phyloP scores from a whole-genome alignment of 2,329 filamentous ascomycete genomes.

The Rhinocladiella mackenziei region DNA sequence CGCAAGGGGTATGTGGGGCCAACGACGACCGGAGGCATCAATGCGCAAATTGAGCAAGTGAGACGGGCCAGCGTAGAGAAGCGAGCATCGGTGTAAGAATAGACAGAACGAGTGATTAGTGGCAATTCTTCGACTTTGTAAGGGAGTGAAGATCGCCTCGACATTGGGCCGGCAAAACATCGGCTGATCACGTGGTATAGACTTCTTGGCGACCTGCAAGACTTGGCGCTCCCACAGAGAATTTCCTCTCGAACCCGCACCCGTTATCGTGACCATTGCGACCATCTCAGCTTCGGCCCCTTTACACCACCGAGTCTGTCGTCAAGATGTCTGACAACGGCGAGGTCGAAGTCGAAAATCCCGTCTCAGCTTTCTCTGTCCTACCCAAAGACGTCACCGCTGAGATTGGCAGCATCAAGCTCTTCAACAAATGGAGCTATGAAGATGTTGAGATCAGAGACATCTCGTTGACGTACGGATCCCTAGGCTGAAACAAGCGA shows the following conservation, averaged over 20 bases:
- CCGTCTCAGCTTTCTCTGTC: constrained; percentile 62
- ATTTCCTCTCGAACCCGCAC: constrained; percentile 1
- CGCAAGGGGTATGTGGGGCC: constrained; percentile 16
- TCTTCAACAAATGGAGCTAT: constrained; percentile 98
- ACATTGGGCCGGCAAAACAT: no score
- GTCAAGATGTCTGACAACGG: constrained; percentile 45
- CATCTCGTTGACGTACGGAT: constrained; percentile 99
- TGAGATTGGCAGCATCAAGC: constrained; percentile 89
- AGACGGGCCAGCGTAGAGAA: constrained; percentile 17
- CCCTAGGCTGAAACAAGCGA: no score
- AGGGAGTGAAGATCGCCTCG: no score
- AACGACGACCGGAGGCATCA: constrained; percentile 13
- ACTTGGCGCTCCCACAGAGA: constrained; percentile 16
- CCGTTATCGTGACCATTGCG: constrained; percentile 6
- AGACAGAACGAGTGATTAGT: no score
- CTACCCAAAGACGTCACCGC: constrained; percentile 89
- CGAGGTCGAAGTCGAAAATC: constrained; percentile 87
- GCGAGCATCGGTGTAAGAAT: constrained; percentile 10
- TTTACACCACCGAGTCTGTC: constrained; percentile 8
- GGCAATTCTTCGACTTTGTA: neutral
- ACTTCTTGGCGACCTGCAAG: constrained; percentile 12
- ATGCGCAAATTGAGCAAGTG: constrained; percentile 12
- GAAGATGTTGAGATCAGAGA: constrained; percentile 99
- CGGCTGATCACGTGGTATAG: constrained; percentile 11
- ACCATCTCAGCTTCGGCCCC: constrained; percentile 9